Evolutionary conservation across 768 basidiomycete species (phyloP).

Genomic region (Pleurotus pulmonarius): DNA sequence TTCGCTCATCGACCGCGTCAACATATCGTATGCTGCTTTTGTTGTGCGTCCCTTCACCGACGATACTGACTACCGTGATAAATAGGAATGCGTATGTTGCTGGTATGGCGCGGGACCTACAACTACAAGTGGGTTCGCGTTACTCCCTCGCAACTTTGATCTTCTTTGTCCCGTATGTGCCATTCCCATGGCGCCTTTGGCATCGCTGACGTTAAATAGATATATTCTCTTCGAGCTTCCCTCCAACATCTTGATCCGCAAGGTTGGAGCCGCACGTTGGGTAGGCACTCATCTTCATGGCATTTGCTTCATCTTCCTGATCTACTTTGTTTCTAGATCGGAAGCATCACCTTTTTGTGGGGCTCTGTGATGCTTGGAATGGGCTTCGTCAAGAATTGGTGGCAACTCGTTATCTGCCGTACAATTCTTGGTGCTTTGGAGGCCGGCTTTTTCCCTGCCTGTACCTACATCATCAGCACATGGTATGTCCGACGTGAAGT

Average conservation of each 20-base stretch:
- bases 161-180: conserved; percentile 2
- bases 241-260: neutral
- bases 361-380: conserved; percentile 2
- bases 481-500: conserved; percentile 22
- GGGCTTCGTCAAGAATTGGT: conserved; percentile 2
- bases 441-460: neutral
- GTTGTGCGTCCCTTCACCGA: neutral
- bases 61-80: neutral
- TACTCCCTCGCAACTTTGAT: conserved; percentile 2
- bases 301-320: neutral
- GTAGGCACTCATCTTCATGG: conserved; percentile 14
- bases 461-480: conserved; percentile 12
- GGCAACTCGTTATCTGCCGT: conserved; percentile 3
- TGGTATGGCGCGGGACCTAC: neutral
- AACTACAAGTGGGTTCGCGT: neutral
- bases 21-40: neutral
- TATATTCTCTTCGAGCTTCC: conserved; percentile 4
- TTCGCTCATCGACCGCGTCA: conserved; percentile 3
- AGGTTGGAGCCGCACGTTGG: conserved; percentile 5
- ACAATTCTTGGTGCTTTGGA: neutral
- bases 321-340: neutral
- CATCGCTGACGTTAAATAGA: neutral
- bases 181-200: neutral
- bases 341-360: neutral
- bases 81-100: conserved; percentile 2